These are phyloP conservation scores for Microcos paniculata DNA, from an alignment of 345 rosid species.

Conservation along the genomic window DNA sequence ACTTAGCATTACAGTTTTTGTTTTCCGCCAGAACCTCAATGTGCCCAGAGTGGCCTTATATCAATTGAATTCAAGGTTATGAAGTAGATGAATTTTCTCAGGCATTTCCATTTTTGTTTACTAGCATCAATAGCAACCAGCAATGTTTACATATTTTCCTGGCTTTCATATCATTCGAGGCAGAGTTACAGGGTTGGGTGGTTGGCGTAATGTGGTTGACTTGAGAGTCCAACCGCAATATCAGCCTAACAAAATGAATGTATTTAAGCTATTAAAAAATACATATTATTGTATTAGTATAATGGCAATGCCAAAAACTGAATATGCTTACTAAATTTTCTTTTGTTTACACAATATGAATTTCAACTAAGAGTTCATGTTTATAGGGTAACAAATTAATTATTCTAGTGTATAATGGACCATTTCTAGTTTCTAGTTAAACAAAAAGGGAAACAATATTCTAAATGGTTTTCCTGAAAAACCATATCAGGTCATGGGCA, in stretches of 20 bases:
- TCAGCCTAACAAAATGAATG: neutral
- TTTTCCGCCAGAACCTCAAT: conserved; percentile 6
- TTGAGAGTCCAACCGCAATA: neutral
- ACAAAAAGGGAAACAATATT: neutral
- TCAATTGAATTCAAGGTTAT: neutral
- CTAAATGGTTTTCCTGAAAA: neutral
- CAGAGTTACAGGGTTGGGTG: neutral
- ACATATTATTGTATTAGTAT: neutral
- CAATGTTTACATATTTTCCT: neutral
- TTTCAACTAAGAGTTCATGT: neutral
- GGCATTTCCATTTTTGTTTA: neutral
- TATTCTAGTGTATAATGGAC: neutral
- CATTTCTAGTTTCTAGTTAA: neutral
- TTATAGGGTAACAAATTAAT: neutral
- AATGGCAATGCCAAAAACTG: neutral
- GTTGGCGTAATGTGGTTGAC: neutral
- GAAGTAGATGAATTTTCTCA: neutral
- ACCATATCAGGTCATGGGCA: neutral
- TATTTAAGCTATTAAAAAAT: neutral
- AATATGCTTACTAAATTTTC: neutral
- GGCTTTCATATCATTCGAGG: neutral
- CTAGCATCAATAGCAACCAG: neutral
- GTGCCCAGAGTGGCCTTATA: neutral
- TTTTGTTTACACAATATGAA: neutral
- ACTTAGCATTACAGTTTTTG: too few relatives aligned